These are phyloP conservation scores for Chloris gayana DNA, from an alignment of 176 grass and related monocot genomes.

Conservation along the genomic window DNA sequence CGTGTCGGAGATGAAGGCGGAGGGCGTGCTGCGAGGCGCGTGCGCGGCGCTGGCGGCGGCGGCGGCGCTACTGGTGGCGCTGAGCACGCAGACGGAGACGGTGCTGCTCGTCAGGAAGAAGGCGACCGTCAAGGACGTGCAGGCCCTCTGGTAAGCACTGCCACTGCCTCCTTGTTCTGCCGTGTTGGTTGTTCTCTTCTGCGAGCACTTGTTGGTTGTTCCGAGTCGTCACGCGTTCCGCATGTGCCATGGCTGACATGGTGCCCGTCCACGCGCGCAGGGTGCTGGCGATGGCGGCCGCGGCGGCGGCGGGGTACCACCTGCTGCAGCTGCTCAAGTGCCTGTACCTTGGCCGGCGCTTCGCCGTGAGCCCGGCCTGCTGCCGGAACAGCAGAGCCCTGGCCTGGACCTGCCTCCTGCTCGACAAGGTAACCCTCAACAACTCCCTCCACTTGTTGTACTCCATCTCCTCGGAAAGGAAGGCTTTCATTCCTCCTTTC, in stretches of 20 bases:
- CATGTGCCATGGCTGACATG: background rate
- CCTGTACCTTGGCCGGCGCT: conserved; percentile 45
- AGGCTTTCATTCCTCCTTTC: background rate
- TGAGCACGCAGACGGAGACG: conserved; percentile 72
- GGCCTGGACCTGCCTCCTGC: conserved; percentile 69
- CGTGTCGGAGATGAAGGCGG: conserved; percentile 49
- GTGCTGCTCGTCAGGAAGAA: conserved; percentile 62
- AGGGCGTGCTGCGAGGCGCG: conserved; percentile 50
- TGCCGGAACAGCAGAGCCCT: conserved; percentile 37
- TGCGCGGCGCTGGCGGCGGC: conserved; percentile 60
- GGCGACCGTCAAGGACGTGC: conserved; percentile 70
- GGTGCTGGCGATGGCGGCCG: conserved; percentile 47
- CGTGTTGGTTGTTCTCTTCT: background rate
- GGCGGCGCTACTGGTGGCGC: conserved; percentile 61
- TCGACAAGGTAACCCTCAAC: conserved; percentile 70
- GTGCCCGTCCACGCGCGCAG: background rate
- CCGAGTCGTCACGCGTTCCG: background rate
- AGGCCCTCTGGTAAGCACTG: conserved; percentile 62
- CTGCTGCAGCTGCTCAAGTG: conserved; percentile 81
- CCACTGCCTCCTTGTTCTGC: background rate
- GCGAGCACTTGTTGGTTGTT: background rate
- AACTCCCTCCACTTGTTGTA: background rate
- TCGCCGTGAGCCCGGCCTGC: conserved; percentile 18
- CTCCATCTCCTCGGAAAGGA: background rate
- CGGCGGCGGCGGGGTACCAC: conserved; percentile 66